Percentiles rank a stretch among this genome's conserved stretches.
phyloP scores from a whole-genome alignment of 805 yeast species.

The Wickerhamomyces xylosicus region DNA sequence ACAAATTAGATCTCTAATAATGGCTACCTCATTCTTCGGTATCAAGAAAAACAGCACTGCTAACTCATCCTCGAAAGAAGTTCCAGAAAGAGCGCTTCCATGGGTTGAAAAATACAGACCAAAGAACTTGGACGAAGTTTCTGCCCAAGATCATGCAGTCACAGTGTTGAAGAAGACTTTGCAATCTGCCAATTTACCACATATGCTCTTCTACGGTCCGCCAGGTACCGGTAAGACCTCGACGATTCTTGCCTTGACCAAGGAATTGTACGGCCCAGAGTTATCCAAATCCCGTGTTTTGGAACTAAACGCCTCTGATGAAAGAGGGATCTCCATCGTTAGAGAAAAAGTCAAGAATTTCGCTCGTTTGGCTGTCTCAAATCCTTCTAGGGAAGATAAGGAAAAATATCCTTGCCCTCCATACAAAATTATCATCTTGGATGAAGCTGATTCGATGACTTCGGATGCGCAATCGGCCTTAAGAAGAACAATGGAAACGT shows the following conservation, averaged over 20 bases:
- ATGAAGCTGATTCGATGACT: constrained; percentile 98
- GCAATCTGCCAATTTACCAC: constrained; percentile 77
- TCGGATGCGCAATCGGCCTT: constrained; percentile 93
- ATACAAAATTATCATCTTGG: constrained; percentile 82
- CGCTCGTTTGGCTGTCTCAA: constrained; percentile 78
- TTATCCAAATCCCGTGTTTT: constrained; percentile 61
- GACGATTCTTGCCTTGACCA: constrained; percentile 75
- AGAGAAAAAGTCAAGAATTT: constrained; percentile 78
- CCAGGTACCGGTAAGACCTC: constrained; percentile 94
- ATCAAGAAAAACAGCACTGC: constrained; percentile 25
- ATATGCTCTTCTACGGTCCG: constrained; percentile 86
- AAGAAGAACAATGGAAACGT: constrained; percentile 91
- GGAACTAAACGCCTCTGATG: constrained; percentile 85
- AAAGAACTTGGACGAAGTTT: constrained; percentile 69
- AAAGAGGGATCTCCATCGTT: constrained; percentile 81
- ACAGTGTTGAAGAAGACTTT: constrained; percentile 72
- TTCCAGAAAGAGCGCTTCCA: constrained; percentile 36
- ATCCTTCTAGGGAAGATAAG: constrained; percentile 60
- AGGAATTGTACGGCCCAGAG: constrained; percentile 67
- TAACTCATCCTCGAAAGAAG: constrained; percentile 7
- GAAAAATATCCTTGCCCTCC: constrained; percentile 91
- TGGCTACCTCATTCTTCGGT: constrained; percentile 3
- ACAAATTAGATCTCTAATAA: too few relatives aligned
- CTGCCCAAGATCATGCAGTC: constrained; percentile 89
- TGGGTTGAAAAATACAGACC: constrained; percentile 98